Base-by-base conservation (phyloP, 2,329 filamentous ascomycete species). In the Colletotrichum costaricense region DNA sequence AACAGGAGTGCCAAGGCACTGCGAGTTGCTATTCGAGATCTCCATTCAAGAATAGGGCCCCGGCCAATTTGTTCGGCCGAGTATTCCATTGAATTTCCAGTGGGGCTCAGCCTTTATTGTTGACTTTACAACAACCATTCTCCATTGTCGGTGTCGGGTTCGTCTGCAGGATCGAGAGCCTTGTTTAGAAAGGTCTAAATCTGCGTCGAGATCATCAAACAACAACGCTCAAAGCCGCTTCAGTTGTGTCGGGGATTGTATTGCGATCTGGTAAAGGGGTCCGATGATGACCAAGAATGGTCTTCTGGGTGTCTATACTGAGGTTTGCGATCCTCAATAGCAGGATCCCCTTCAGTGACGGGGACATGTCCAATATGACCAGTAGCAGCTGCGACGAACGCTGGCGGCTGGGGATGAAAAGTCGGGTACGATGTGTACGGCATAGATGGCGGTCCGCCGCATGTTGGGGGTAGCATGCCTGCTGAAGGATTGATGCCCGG, bases 281-380 rank as follows among this genome's bases (percentile, higher is more conserved):
- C 54, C n/a, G 69, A 22, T 11, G 24, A 11, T 65, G 65, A 69
- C 9, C 49, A 19, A 46, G 52, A 59, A 19, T 24, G 26, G 22
- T 42, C 33, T 26, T 49, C 60, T 49, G 42, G 42, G 42, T 49
- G 16, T 49, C 42, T 49, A 19, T 49, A 49, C 62, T 24, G 46
- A 9, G 55, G 28, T 33, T 35, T 42, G 57, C 35, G 67, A 8
- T 66, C 71, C 19, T 73, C 71, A 4, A 38, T 30, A 30, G 60
- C 62, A 7, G 56, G 60, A 24, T 66, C 56, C 28, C 55, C 55
- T 38, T 71, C 67, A 12, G 33, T 42, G 30, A 71, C 30, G n/a
- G 67, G 66, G 11, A 35, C 33, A 3, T 46, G 33, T 6, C 55
- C 66, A 5, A 67, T 57, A 26, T 57, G 62, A 19, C 46, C 56